phyloP scores from a whole-genome alignment of 345 rosid genomes.

The Mallotus nudiflorus region DNA sequence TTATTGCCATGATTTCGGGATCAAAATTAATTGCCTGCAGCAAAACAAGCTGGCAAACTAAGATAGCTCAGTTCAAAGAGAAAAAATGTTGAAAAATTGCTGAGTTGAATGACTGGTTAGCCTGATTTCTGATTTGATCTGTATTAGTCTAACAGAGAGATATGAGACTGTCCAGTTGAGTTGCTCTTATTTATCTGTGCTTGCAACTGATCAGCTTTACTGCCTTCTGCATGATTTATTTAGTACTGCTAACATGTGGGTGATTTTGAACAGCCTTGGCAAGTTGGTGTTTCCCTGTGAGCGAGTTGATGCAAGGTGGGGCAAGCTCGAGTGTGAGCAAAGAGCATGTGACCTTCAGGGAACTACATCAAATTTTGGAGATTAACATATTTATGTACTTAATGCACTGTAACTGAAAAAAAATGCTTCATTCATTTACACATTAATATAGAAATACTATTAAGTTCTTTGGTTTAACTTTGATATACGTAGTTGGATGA shows the following conservation, averaged over 20 bases:
- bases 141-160: too few species aligned
- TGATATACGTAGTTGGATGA: not conserved
- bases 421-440: not conserved
- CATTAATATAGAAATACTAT: not conserved
- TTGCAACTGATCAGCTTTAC: not conserved
- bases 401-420: not conserved
- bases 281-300: slow-evolving; percentile 71
- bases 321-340: slow-evolving; percentile 93
- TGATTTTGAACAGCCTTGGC: slow-evolving; percentile 54
- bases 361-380: slow-evolving; percentile 26
- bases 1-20: too few species aligned
- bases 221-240: not conserved
- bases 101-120: too few species aligned
- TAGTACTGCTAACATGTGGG: not conserved
- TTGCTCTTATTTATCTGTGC: too few species aligned
- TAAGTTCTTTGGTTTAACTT: not conserved
- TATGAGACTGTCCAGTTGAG: too few species aligned
- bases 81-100: too few species aligned
- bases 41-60: too few species aligned
- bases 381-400: not conserved
- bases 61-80: too few species aligned
- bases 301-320: slow-evolving; percentile 97
- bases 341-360: slow-evolving; percentile 83
- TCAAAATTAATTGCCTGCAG: too few species aligned
- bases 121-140: too few species aligned